Evolutionary conservation across 768 basidiomycete genomes (phyloP), one percentile per base, ranked within the genome.

Genomic region (Steccherinum ochraceum): DNA sequence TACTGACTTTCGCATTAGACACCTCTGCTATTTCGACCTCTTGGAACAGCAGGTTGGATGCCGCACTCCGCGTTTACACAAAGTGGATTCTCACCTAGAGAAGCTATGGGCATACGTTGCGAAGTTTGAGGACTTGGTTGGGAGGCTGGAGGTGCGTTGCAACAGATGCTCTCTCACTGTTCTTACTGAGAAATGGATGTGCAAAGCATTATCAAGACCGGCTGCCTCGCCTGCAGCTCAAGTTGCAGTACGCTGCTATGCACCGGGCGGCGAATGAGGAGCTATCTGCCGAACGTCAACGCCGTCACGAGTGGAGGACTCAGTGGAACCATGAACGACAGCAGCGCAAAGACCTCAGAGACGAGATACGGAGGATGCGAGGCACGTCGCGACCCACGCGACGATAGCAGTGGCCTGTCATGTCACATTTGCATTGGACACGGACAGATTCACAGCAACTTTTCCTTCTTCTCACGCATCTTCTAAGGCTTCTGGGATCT

Each of bases 111-210:
- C 40, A 24, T 52, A 23, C 35, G 30, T 41, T n/a, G 30, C 26
- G 35, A 52, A 52, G 40, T 48, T 52, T 21, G 46, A 48, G 35
- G 51, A 52, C 46, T 35, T 52, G 13, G 45, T 40, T n/a, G 26
- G 45, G 3, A 46, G 39, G 19, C 46, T 52, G 7, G 35, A 41
- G 30, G 50, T 52, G 24, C 12, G 44, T 39, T 39, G 24, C 49
- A 19, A 26, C 48, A 5, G 4, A 19, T n/a, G n/a, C 4, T 26
- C 39, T 24, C 40, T 24, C n/a, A n/a, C n/a, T n/a, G n/a, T n/a
- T n/a, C n/a, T n/a, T n/a, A n/a, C n/a, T n/a, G n/a, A n/a, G n/a
- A n/a, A n/a, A n/a, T n/a, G n/a, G n/a, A n/a, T n/a, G n/a, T 45
- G 30, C 20, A 12, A 13, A 40, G 16, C 39, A 48, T 40, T 24